Evolutionary conservation across 164 flowering plant species (phyloP).

Genomic region (Kalanchoe fedtschenkoi): DNA sequence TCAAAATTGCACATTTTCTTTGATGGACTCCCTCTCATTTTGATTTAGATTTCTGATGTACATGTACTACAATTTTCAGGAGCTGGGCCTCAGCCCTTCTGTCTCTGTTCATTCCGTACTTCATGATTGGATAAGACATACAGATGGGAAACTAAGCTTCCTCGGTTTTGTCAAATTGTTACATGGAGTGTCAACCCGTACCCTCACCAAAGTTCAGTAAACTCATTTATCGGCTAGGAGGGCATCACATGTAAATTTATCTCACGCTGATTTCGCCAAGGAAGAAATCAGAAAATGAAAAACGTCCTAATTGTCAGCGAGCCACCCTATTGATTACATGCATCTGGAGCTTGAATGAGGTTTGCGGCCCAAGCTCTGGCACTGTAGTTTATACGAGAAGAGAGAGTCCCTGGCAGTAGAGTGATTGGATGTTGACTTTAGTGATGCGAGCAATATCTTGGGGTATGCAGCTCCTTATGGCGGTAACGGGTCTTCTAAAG

Average conservation of each 20-base stretch:
- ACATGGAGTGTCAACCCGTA: conserved; percentile 50
- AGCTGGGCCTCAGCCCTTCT: conserved; percentile 47
- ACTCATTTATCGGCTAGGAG: not conserved
- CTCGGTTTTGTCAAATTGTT: conserved; percentile 49
- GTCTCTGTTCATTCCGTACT: conserved; percentile 57
- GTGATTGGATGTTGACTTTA: not conserved
- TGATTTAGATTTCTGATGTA: not conserved
- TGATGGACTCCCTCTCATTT: not conserved
- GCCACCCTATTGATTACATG: too few species aligned
- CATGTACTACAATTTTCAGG: conserved; percentile 23
- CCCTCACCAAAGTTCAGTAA: conserved; percentile 27
- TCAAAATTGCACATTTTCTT: not conserved
- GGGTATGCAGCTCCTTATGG: not conserved
- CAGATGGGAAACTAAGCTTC: conserved; percentile 60
- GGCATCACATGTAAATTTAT: too few species aligned
- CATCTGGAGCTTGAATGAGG: not conserved
- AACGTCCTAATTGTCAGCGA: not conserved
- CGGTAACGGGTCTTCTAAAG: not conserved
- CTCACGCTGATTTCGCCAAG: not conserved
- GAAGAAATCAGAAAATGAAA: not conserved
- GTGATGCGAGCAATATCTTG: too few species aligned
- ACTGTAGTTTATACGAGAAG: not conserved
- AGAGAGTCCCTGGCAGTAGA: not conserved
- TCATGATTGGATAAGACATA: conserved; percentile 56
- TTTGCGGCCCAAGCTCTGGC: too few species aligned